Evolutionary conservation across 805 yeast genomes (phyloP).

Genomic region (Candida ponderosae): DNA sequence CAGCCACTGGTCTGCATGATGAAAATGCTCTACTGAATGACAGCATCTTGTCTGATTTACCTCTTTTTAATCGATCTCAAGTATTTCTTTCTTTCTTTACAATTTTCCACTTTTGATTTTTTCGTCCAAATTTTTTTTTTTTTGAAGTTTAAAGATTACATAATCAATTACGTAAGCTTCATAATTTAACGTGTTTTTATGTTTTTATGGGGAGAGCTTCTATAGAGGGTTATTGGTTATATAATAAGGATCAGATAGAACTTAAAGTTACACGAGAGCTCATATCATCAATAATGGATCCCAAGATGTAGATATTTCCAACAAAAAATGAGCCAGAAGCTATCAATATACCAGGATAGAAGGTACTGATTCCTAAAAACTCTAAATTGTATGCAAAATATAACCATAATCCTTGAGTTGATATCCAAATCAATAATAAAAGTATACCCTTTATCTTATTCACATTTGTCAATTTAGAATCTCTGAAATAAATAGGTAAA

Average conservation of each 20-base stretch:
- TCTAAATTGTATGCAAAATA: constrained; percentile 71
- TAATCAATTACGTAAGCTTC: no score
- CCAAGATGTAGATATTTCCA: constrained; percentile 53
- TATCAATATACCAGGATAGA: constrained; percentile 48
- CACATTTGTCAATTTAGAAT: constrained; percentile 27
- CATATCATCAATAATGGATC: constrained; percentile 42
- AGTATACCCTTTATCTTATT: constrained; percentile 29
- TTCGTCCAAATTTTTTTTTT: no score
- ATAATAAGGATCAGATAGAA: no score
- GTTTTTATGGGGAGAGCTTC: no score
- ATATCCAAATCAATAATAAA: constrained; percentile 52
- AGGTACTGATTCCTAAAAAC: constrained; percentile 63
- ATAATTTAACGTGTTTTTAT: no score
- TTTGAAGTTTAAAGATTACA: no score
- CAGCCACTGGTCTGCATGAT: background rate
- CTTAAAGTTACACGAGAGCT: background rate
- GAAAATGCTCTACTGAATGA: background rate
- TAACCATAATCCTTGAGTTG: constrained; percentile 73
- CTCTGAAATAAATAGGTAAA: constrained; percentile 62
- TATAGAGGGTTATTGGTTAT: no score
- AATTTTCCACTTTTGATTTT: no score
- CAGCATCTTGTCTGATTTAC: background rate
- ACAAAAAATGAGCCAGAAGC: constrained; percentile 53
- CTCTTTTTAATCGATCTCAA: no score
- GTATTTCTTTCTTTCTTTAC: no score